Percentiles rank a stretch among this genome's conserved stretches.
These are phyloP conservation scores for Plasmodium chabaudi DNA, from an alignment of 169 alveolate genomes.

Conservation along the genomic window DNA sequence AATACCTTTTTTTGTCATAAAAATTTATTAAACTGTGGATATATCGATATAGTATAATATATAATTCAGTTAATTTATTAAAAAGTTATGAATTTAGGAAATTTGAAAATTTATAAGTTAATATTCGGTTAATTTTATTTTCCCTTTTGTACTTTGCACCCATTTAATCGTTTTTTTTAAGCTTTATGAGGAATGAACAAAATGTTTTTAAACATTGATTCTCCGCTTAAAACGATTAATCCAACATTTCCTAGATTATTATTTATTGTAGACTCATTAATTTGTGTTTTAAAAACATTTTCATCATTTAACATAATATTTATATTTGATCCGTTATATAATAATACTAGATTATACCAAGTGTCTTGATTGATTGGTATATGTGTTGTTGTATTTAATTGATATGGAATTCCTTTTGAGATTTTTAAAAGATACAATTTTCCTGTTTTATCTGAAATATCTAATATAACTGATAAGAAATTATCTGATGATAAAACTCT, in stretches of 20 bases:
- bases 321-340: conserved; percentile 39
- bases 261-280: conserved; percentile 8
- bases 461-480: conserved; percentile 73
- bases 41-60: no score
- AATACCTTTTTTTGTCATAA: no score
- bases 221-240: conserved; percentile 51
- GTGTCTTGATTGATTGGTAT: conserved; percentile 36
- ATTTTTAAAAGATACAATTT: conserved; percentile 71
- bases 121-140: not conserved
- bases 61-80: no score
- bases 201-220: conserved; percentile 32
- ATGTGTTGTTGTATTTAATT: conserved; percentile 64
- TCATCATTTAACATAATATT: conserved; percentile 48
- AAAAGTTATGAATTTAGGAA: no score
- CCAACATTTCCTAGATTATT: conserved; percentile 50
- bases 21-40: no score
- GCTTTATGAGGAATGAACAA: conserved; percentile 14
- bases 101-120: no score
- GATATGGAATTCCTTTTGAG: conserved; percentile 70
- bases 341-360: conserved; percentile 52
- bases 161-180: not conserved
- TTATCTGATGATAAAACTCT: conserved; percentile 47
- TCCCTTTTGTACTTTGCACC: not conserved
- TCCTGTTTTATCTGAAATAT: conserved; percentile 30
- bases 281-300: conserved; percentile 22